A percentile compares a stretch with the other conserved stretches of the same genome.
Evolutionary conservation across 768 basidiomycete genomes (phyloP).

Genomic region (Podaxis sp.): DNA sequence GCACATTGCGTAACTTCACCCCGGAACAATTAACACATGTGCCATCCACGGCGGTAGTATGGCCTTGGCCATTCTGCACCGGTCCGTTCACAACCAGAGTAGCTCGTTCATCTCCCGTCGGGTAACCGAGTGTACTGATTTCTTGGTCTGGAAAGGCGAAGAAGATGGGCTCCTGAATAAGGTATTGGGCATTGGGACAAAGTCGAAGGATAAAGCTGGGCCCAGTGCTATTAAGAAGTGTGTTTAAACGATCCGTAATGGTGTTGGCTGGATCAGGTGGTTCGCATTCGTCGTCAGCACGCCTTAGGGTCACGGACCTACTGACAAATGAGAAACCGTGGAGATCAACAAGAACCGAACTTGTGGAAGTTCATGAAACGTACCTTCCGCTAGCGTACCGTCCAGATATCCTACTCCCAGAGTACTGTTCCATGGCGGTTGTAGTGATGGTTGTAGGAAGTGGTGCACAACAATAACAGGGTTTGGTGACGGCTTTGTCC

Average conservation of each 20-base stretch:
- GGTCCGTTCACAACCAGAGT: constrained; percentile 66
- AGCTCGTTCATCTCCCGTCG: constrained; percentile 62
- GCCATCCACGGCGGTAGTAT: constrained; percentile 71
- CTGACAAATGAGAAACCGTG: background rate
- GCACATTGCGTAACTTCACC: constrained; percentile 65
- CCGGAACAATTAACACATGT: constrained; percentile 56
- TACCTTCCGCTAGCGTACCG: background rate
- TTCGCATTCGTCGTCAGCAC: constrained; percentile 24
- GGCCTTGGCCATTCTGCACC: constrained; percentile 54
- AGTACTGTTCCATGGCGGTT: constrained; percentile 5
- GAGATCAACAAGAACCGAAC: background rate
- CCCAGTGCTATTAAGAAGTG: constrained; percentile 59
- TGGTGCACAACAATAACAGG: background rate
- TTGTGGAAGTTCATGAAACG: background rate
- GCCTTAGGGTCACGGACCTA: background rate
- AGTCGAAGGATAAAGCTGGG: constrained; percentile 61
- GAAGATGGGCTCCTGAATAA: constrained; percentile 59
- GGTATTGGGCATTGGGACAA: constrained; percentile 60
- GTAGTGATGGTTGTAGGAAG: background rate
- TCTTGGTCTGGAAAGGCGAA: constrained; percentile 72
- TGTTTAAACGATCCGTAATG: constrained; percentile 64
- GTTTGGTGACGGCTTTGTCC: background rate
- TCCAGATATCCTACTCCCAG: background rate
- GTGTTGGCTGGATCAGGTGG: constrained; percentile 53
- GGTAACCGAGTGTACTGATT: constrained; percentile 78